Percentiles rank a stretch among this genome's conserved stretches.
Conservation (phyloP, 805 yeast genomes). For the Yamadazyma nakazawae region DNA sequence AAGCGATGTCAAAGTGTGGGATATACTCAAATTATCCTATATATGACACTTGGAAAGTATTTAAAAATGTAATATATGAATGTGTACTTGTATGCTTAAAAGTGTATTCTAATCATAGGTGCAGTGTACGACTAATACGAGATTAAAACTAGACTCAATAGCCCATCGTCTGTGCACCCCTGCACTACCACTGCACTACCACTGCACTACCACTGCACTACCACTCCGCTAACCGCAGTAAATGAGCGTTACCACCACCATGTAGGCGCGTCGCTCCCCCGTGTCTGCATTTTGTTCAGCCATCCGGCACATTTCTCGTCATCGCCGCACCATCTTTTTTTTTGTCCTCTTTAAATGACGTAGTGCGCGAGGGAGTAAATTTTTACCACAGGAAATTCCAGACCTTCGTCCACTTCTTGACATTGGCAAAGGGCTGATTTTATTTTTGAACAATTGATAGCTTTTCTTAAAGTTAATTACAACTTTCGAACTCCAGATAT, state of each 20-base stretch:
- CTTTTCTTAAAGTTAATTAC: background rate
- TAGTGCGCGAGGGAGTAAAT: conserved; percentile 2
- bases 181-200: background rate
- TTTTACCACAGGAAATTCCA: conserved; percentile 3
- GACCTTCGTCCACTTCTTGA: conserved; percentile 3
- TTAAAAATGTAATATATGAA: no score
- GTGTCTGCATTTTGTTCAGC: background rate
- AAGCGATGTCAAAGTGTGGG: no score
- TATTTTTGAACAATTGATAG: background rate
- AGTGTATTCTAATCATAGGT: no score
- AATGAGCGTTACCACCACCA: no score
- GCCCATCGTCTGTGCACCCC: background rate
- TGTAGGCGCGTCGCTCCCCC: no score
- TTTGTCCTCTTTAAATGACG: background rate
- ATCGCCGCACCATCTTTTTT: background rate
- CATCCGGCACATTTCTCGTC: background rate
- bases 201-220: background rate
- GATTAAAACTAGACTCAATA: no score
- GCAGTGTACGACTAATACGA: no score
- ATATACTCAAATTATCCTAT: no score
- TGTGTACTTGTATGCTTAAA: no score
- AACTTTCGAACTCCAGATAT: background rate
- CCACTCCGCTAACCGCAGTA: no score
- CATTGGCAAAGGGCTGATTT: conserved; percentile 1
- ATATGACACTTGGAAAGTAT: no score